Evolutionary conservation across 2,329 filamentous ascomycete species (phyloP), one percentile per base, ranked within the genome.

Genomic region (Xylogone sp.): DNA sequence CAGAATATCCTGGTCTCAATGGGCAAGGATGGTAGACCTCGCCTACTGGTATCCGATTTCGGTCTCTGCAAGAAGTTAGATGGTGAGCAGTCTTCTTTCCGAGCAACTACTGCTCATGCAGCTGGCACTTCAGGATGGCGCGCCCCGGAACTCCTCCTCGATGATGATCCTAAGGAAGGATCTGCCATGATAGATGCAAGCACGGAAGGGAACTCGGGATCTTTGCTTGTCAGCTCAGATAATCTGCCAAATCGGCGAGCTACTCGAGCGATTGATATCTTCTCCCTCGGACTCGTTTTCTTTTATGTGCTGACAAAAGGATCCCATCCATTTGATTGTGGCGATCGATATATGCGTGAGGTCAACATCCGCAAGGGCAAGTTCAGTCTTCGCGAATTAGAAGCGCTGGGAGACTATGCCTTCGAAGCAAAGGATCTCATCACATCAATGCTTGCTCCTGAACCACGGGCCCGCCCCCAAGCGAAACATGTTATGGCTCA

Each of bases 221-320:
- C 77, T n/a, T 73, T 78, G n/a, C 72, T 81, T 4, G 75, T 79
- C 8, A 75, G 74, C 42, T 75, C 82, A 12, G 80, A 82, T 18
- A 73, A 83, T 67, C 79, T 75, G 71, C 76, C 63, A 3, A 84
- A 83, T 59, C 86, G 91, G 53, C 88, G 94, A 48, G 93, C 95
- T 6, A 99, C 96, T 44, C 87, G 94, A 44, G 90, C 94, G 8
- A 97, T 97, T 55, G 94, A 99, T 66, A 96, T 99, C 21, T 99
- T 99, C 73, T 96, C 92, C 0, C 80, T 99, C 31, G 94, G 94
- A 1, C 87, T 96, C 49, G 91, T 99, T n/a, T 99, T 97, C 75
- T 97, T 92, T 73, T 99, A 97, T 68, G 92, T 97, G n/a, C 78
- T 99, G 53, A 97, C 93, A 1, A 88, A 91, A 56, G 94, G 94